These are phyloP conservation scores for Vigna unguiculata DNA, from an alignment of 306 rosid genomes.

Conservation along the genomic window DNA sequence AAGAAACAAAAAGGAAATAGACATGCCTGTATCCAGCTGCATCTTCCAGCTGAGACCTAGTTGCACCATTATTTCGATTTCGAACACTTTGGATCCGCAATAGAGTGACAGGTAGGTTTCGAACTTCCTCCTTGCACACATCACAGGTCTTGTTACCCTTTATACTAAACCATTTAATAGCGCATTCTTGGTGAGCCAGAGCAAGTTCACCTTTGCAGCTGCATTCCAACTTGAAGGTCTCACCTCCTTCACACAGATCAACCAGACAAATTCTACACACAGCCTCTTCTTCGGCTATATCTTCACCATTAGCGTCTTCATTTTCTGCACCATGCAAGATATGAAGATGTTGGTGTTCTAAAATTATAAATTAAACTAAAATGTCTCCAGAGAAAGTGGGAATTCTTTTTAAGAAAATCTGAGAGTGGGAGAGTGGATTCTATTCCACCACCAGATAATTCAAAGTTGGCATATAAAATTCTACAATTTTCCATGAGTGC, in stretches of 20 bases:
- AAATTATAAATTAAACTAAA: constrained; percentile 24
- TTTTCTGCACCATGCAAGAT: constrained; percentile 58
- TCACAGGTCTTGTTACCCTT: constrained; percentile 96
- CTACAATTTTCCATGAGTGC: constrained; percentile 18
- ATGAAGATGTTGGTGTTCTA: neutral
- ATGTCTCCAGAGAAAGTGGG: neutral
- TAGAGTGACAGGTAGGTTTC: constrained; percentile 87
- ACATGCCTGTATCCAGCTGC: constrained; percentile 74
- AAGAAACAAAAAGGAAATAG: constrained; percentile 1
- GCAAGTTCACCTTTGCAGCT: constrained; percentile 99
- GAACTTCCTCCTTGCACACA: constrained; percentile 91
- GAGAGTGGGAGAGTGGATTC: neutral
- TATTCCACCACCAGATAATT: neutral
- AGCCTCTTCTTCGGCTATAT: constrained; percentile 95
- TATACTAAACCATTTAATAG: constrained; percentile 93
- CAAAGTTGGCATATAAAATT: constrained; percentile 29
- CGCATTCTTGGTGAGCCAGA: constrained; percentile 97
- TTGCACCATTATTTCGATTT: constrained; percentile 58
- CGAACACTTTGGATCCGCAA: constrained; percentile 79
- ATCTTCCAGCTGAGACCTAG: constrained; percentile 64
- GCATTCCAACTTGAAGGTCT: constrained; percentile 96
- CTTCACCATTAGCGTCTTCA: constrained; percentile 73
- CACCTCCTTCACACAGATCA: constrained; percentile 97
- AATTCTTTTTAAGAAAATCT: neutral
- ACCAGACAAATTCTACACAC: constrained; percentile 93